Evolutionary conservation across 768 basidiomycete genomes (phyloP).

Genomic region (Mycena amicta): DNA sequence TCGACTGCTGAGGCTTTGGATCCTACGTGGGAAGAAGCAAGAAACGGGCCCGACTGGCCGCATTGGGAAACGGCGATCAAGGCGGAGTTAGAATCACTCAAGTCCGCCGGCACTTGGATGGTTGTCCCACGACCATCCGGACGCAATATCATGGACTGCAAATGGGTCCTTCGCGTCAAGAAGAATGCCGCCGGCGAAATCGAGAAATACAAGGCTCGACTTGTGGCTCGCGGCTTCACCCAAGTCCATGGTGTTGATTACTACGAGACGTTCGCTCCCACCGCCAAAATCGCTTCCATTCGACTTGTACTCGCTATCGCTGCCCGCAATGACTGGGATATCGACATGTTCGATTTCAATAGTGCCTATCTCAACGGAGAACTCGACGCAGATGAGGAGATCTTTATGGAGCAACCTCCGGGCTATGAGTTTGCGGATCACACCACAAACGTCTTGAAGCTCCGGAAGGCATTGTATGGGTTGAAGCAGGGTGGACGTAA

Average conservation of each 20-base stretch:
- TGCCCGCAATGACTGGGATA: not conserved
- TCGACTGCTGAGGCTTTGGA: conserved; percentile 17
- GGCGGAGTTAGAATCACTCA: conserved; percentile 11
- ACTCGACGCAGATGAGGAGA: conserved; percentile 24
- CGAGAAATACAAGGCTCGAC: conserved; percentile 36
- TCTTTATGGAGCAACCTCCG: conserved; percentile 28
- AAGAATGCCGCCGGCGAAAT: conserved; percentile 17
- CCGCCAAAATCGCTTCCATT: conserved; percentile 23
- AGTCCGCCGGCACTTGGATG: conserved; percentile 26
- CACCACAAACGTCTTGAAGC: conserved; percentile 22
- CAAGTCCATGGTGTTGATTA: conserved; percentile 43
- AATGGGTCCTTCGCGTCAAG: conserved; percentile 22
- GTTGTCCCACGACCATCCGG: conserved; percentile 22
- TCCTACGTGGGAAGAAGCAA: conserved; percentile 22
- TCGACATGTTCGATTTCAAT: not conserved
- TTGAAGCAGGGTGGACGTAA: conserved; percentile 28
- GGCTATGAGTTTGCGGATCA: conserved; percentile 35
- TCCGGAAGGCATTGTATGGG: not conserved
- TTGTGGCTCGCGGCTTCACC: conserved; percentile 43
- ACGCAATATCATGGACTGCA: conserved; percentile 27
- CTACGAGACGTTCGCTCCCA: conserved; percentile 30
- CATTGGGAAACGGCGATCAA: conserved; percentile 10
- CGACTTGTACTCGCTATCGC: conserved; percentile 18
- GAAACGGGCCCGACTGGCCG: conserved; percentile 23
- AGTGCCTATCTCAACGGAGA: conserved; percentile 26